A percentile compares a stretch with the other conserved stretches of the same genome.
phyloP scores from a whole-genome alignment of 257 asterid genomes.

The Nicotiana noctiflora region DNA sequence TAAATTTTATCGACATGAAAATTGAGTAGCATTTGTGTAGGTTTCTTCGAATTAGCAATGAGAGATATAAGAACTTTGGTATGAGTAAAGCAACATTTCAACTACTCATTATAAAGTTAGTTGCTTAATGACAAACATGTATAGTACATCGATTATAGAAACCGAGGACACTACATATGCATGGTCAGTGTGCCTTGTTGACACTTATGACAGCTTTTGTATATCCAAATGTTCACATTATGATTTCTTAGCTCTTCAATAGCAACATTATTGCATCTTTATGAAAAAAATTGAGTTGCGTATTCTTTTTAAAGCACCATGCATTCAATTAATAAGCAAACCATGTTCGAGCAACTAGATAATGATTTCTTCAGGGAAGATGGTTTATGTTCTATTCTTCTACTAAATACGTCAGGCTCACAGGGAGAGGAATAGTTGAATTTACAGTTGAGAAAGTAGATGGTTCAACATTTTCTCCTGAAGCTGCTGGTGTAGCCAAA shows the following conservation, averaged over 20 bases:
- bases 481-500: constrained; percentile 73
- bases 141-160: background rate
- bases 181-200: background rate
- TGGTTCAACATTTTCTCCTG: constrained; percentile 82
- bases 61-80: background rate
- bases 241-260: background rate
- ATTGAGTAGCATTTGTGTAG: background rate
- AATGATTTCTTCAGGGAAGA: background rate
- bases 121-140: background rate
- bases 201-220: background rate
- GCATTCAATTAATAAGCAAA: background rate
- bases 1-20: too few species aligned
- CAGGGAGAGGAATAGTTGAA: constrained; percentile 93
- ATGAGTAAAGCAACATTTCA: background rate
- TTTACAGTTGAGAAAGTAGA: constrained; percentile 81
- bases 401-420: constrained; percentile 51
- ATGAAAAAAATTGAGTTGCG: background rate
- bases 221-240: background rate
- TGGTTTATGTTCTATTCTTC: constrained; percentile 6
- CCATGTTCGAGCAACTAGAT: background rate
- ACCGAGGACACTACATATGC: background rate
- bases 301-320: background rate
- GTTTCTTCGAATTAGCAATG: background rate
- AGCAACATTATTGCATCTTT: background rate
- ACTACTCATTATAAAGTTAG: background rate